Base-by-base conservation (phyloP, 2,329 filamentous ascomycete species). In the Penicillium hesseltinei region DNA sequence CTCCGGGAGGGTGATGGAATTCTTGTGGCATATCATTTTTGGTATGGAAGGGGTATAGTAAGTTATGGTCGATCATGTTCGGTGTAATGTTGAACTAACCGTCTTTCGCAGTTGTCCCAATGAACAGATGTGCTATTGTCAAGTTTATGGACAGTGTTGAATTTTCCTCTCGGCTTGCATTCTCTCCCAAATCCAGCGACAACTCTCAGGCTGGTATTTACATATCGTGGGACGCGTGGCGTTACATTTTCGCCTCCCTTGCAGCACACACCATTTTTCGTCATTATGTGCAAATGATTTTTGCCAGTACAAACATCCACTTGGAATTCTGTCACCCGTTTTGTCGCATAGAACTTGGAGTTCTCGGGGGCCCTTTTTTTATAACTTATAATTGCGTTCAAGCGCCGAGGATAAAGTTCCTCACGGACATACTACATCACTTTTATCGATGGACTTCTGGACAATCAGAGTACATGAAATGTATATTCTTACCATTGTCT, bases 1-100 rank as follows among this genome's bases (percentile, higher is more conserved):
- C 27, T 84, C 81, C 29, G 86, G 85, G 2, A 76, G 85, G 23
- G 79, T 88, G 2, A 80, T 87, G 68, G 86, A 88, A 67, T 88
- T 86, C 63, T 71, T 85, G 19, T 89, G 86, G 86, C 86, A 88
- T 69, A 79, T 84, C 70, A 77, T 80, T 70, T 82, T 77, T 57
- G 73, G 74, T 35, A 72, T 71, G 65, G 66, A 73, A 23, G 68
- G 75, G 8, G 69, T 79, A 19, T 74, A 75, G 74, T 77, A 65
- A 63, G 73, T 69, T 35, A 17, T 42, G 5, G 8, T 17, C 49
- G 21, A 15, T 45, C 31, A 38, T 2, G 6, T 21, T 25, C 17
- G 13, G 5, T 53, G 21, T 42, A 19, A 29, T 21, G 19, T 10
- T 21, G 31, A 7, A 35, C 65, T 68, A 62, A 68, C 45, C 7